Base-by-base conservation (phyloP, 1,139 yeast genomes). In the Hanseniaspora sp. region DNA sequence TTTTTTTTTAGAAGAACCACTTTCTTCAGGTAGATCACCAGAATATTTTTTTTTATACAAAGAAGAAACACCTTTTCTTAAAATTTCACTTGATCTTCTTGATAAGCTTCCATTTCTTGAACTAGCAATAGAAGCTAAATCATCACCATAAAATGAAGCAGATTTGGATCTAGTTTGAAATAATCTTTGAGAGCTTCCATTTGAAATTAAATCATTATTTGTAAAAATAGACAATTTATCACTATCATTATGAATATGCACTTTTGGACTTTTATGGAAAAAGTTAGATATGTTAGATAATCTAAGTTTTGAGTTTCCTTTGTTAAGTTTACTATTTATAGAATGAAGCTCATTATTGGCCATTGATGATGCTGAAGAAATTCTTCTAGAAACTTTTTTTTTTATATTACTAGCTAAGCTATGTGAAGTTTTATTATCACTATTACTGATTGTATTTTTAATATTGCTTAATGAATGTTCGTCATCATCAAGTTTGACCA, bases 151-250 rank as follows among this genome's bases (percentile, higher is more conserved):
- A 28, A 51, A 15, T 23, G 48, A 44, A 17, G 42, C 45, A 3
- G 48, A 41, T 39, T 45, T 51, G 8, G 54, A 51, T 33, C 42
- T 39, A 2, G 45, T 44, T 13, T 18, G 41, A n/a, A 45, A 44
- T n/a, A 43, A 7, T 12, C 41, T 39, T 15, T 15, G 5, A 12
- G 30, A 15, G 11, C n/a, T 39, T 9, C n/a, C 17, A 9, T 39
- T 18, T 9, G 42, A 39, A 6, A 39, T 39, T 28, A 39, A 11
- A 30, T 43, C 43, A 9, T 37, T 29, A 23, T 43, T 9, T 39
- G 42, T 11, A 18, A 17, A 39, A 17, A 39, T 17, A 7, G 42
- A 17, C 29, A 39, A 8, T 17, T n/a, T 17, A 7, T 49, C 45
- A 23, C 31, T 43, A 30, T 29, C 39, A n/a, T 18, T 43, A 13